phyloP scores from a whole-genome alignment of 2,329 filamentous ascomycete genomes.

The Calycina herbarum region DNA sequence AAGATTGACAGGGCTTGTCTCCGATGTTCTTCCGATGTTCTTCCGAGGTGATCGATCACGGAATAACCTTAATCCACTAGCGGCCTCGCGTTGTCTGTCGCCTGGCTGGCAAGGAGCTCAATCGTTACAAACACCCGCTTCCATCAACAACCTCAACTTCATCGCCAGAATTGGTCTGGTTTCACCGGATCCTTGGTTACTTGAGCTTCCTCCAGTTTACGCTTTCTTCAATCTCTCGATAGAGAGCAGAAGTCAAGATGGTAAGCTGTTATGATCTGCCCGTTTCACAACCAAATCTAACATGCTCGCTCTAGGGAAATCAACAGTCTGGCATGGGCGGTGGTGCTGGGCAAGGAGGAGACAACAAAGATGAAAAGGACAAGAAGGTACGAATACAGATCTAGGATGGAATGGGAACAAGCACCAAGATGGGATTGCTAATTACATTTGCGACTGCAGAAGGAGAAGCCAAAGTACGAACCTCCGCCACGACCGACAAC shows the following conservation, averaged over 20 bases:
- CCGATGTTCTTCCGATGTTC: background rate
- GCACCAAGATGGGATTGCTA: slow-evolving; percentile 14
- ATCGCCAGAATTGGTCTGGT: slow-evolving; percentile 21
- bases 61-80: background rate
- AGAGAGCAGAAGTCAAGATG: slow-evolving; percentile 30
- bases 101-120: background rate
- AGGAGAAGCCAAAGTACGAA: slow-evolving; percentile 99
- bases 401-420: background rate
- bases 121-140: background rate
- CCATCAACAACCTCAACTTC: slow-evolving; percentile 27
- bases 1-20: background rate
- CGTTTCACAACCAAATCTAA: slow-evolving; percentile 26
- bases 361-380: slow-evolving; percentile 82
- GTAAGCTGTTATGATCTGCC: slow-evolving; percentile 28
- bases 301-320: slow-evolving; percentile 39
- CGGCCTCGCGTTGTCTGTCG: slow-evolving; percentile 15
- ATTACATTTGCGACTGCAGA: slow-evolving; percentile 55
- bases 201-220: background rate
- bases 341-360: slow-evolving; percentile 59
- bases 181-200: background rate
- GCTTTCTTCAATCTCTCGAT: background rate
- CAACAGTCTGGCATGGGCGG: slow-evolving; percentile 43
- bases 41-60: background rate
- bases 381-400: slow-evolving; percentile 70
- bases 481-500: slow-evolving; percentile 95